These are phyloP conservation scores for Fusarium clavum DNA, from an alignment of 2,329 filamentous ascomycete genomes.

Conservation along the genomic window DNA sequence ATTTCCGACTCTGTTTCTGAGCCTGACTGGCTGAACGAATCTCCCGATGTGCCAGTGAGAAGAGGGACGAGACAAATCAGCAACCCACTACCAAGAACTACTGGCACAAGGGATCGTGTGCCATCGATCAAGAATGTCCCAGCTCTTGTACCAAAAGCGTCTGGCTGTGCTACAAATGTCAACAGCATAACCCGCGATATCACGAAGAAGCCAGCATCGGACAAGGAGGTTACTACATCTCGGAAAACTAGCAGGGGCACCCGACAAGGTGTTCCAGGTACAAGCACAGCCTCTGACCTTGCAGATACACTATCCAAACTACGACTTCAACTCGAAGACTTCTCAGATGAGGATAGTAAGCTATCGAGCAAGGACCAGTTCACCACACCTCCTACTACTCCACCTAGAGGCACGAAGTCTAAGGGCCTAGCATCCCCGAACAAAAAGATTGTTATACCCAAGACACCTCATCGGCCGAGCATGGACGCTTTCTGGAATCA, in stretches of 20 bases:
- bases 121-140: constrained; percentile 15
- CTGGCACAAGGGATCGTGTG: not conserved
- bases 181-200: not conserved
- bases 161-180: not conserved
- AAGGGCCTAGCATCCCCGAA: constrained; percentile 47
- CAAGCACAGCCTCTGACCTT: constrained; percentile 38
- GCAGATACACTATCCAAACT: constrained; percentile 43
- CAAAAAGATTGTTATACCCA: constrained; percentile 58
- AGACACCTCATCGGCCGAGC: constrained; percentile 64
- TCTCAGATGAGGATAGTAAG: constrained; percentile 40
- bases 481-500: constrained; percentile 71
- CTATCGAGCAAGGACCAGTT: constrained; percentile 16
- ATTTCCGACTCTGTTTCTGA: constrained; percentile 37
- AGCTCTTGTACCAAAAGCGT: constrained; percentile 1
- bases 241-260: constrained; percentile 12
- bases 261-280: constrained; percentile 1
- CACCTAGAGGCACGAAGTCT: constrained; percentile 29
- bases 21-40: constrained; percentile 31
- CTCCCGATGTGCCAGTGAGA: constrained; percentile 10
- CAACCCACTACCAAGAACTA: not conserved
- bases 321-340: constrained; percentile 39
- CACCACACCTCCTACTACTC: constrained; percentile 41
- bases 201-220: not conserved
- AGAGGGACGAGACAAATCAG: constrained; percentile 4
- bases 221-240: constrained; percentile 1